Percentiles rank a stretch among this genome's conserved stretches.
These are phyloP conservation scores for Hymenoscyphus occultus DNA, from an alignment of 2,329 filamentous ascomycete genomes.

Conservation along the genomic window DNA sequence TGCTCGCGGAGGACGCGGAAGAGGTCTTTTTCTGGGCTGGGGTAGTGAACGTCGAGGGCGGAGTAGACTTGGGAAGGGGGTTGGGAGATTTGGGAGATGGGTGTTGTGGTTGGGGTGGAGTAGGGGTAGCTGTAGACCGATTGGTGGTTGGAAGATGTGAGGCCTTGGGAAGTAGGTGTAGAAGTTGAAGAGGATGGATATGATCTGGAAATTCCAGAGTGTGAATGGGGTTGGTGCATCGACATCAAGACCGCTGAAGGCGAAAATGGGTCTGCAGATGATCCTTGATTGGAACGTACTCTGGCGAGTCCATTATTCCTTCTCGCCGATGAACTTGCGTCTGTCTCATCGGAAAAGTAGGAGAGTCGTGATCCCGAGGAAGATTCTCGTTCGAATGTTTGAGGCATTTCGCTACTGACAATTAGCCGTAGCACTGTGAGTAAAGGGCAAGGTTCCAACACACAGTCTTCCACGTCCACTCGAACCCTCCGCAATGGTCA, in stretches of 20 bases:
- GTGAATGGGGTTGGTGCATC: constrained; percentile 19
- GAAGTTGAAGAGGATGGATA: not conserved
- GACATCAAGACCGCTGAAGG: constrained; percentile 24
- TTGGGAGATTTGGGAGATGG: constrained; percentile 3
- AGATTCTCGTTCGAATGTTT: constrained; percentile 11
- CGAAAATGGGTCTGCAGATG: constrained; percentile 20
- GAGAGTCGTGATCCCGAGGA: constrained; percentile 21
- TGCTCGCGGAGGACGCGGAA: constrained; percentile 29
- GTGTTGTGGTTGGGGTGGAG: not conserved
- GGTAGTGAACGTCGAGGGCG: not conserved
- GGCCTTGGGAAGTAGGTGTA: not conserved
- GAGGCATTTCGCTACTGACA: constrained; percentile 25
- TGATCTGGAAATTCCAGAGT: constrained; percentile 5
- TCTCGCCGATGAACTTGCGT: constrained; percentile 1
- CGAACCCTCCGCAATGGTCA: constrained; percentile 31
- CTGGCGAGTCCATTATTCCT: constrained; percentile 6
- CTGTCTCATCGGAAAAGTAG: constrained; percentile 16
- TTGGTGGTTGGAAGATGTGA: not conserved
- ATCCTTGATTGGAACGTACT: constrained; percentile 6
- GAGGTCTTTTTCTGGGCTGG: constrained; percentile 21
- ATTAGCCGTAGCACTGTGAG: constrained; percentile 1
- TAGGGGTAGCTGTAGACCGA: constrained; percentile 12
- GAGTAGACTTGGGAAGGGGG: constrained; percentile 3
- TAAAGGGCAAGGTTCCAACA: constrained; percentile 10
- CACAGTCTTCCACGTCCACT: constrained; percentile 32